Evolutionary conservation across 2,329 filamentous ascomycete genomes (phyloP), one percentile per base, ranked within the genome.

Genomic region (Curvularia eragrostidis): DNA sequence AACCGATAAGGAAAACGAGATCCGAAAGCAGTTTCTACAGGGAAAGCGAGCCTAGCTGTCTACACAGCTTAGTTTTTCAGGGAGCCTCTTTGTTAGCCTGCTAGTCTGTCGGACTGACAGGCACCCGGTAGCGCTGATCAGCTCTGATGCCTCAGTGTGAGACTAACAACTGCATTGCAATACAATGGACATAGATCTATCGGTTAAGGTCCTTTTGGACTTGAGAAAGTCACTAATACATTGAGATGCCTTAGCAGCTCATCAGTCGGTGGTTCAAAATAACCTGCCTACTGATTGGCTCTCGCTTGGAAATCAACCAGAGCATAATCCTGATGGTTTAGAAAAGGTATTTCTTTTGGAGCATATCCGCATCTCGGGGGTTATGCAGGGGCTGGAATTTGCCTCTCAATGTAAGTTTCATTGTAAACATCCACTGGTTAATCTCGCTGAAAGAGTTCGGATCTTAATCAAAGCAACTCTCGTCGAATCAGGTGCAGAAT

Each of bases 331-430:
- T 5, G n/a, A 49, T 18, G 13, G 19, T 30, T 19, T 39, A 3
- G 34, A n/a, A 28, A 13, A 15, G 18, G 12, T 28, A 28, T 26
- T 39, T 15, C 28, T 24, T 18, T 30, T 24, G 34, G 39, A 23
- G 24, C 21, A 19, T 34, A n/a, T 39, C 34, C 9, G 10, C 12
- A 39, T 28, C 5, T 39, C 13, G 15, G 24, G 19, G 23, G 21
- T 39, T 39, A 49, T 39, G 47, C 47, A 49, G 47, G 47, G 47
- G 47, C 21, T 39, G 15, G 8, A n/a, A 12, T 23, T 43, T 38
- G 26, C 34, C 34, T 18, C 7, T 28, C 34, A n/a, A 19, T 39
- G 10, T 38, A 39, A 39, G 32, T 28, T 26, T 12, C 9, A 19
- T 23, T 24, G 24, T 34, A 39, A n/a, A n/a, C n/a, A n/a, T n/a